Evolutionary conservation across 2,329 filamentous ascomycete species (phyloP), one percentile per base, ranked within the genome.

Genomic region (Clathrospora elynae): DNA sequence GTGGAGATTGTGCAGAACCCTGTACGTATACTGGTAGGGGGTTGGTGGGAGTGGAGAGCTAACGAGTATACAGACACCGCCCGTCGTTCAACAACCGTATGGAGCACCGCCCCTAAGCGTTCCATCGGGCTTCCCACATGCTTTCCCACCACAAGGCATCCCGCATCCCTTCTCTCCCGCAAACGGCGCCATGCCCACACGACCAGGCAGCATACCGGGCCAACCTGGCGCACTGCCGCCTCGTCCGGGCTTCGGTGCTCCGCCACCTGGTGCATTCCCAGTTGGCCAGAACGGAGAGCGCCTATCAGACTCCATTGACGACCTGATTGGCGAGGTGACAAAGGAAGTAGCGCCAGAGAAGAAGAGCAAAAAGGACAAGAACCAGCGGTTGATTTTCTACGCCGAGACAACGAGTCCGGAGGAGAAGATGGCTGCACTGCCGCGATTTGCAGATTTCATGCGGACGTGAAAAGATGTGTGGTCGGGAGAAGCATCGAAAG

Each of bases 361-460:
- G 58, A 84, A 87, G 67, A 83, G 82, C 62, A 71, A 86, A 78
- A 86, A 86, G 68, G 85, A 84, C 64, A 61, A 68, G 53, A 66
- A 67, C 28, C 76, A 74, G 57, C 76, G 82, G 67, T 85, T 96
- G 80, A 78, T 95, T 19, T 96, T 93, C 73, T 84, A 84, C 50
- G 88, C 95, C 65, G 83, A 86, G 36, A 85, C 87, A 45, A 75
- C 84, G 62, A 93, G 88, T 61, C 88, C 90, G 2, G 91, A 96
- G 74, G 91, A 96, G 78, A 89, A 85, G 73, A 90, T 95, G 88
- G 86, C 89, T 18, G 73, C 76, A 64, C 75, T 93, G 74, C 78
- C 87, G 49, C 85, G 83, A 71, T 96, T 95, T 75, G 83, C 85
- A 0, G 53, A 55, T 29, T 61, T 59, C 38, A 51, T 57, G 35